Evolutionary conservation across 345 rosid species (phyloP), one percentile per base, ranked within the genome.

Genomic region (Populus alba): DNA sequence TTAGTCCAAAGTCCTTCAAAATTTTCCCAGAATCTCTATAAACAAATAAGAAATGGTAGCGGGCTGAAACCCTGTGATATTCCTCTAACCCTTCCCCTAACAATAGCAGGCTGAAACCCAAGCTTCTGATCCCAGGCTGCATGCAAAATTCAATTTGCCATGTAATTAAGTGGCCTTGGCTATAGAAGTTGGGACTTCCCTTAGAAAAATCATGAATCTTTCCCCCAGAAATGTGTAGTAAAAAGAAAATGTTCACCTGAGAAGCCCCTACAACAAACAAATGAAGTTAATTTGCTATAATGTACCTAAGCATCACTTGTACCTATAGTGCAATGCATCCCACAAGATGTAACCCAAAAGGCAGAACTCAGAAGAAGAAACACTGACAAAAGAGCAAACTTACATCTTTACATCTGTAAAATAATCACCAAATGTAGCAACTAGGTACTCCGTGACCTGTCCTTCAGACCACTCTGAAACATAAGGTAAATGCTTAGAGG

Each of bases 401-500:
- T 89, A 92, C 98, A 91, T 86, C 89, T 94, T 94, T 63, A 97
- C 97, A 90, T 97, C 97, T 70, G 93, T 85, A 77, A 97, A 97
- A 80, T 97, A 97, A 83, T 97, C 99, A 65, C 94, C 92, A 85
- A 92, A 97, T 75, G 98, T 97, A 77, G 97, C 98, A 69, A 94
- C 97, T 7, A 94, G 89, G 85, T 72, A 94, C 88, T 94, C 98
- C 0, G 99, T 92, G 77, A 97, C 98, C 83, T 94, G 97, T 80
- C 94, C 99, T 82, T 97, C 99, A 38, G 68, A 75, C 99, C 99
- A 97, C 72, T 97, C 99, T 97, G 91, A 84, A 87, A 88, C 41
- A 69, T 29, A 65, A 66, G 81, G 31, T 75, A 49, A 81, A 80
- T 75, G 77, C 76, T 75, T 47, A 79, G 67, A 77, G 33, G 80